Base-by-base conservation (phyloP, 371 early-diverging fungal genomes). In the Fennellomyces sp. region DNA sequence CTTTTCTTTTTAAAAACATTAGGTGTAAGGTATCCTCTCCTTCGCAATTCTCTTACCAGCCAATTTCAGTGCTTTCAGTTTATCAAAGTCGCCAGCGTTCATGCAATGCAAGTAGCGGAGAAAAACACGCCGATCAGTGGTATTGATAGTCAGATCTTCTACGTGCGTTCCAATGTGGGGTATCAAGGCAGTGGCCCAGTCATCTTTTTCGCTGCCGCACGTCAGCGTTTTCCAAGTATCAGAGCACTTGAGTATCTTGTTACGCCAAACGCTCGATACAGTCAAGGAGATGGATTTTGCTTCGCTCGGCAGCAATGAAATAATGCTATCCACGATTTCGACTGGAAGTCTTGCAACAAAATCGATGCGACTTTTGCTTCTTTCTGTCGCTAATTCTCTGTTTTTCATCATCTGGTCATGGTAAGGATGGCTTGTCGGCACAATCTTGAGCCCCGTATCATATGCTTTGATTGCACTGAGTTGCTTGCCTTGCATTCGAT, bases 401-500 rank as follows among this genome's bases (percentile, higher is more conserved):
- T n/a, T 29, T 23, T 25, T 17, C 13, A 27, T 17, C 3, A 49
- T n/a, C 25, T 49, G 50, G 3, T 26, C 50, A 49, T 49, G n/a
- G 13, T 28, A n/a, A 8, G 26, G 5, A 27, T 49, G 28, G 29
- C 29, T 17, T 49, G 17, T 26, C n/a, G 2, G 13, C 17, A 49
- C 29, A 28, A n/a, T 12, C 4, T 49, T 5, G 15, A 49, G 29
- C 13, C 50, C 50, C 7, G 29, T 7, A 3, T 7, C 13, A 15
- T 49, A 49, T 0, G 29, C 29, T 17, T 49, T 29, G 2, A 49
- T 49, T 2, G 28, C 50, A 11, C n/a, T n/a, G 3, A 5, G 12
- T 10, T 49, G 50, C 4, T n/a, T 26, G n/a, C 50, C 50, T 27
- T 49, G 50, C 50, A 49, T 49, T 13, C n/a, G 28, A 49, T 49